Percentiles rank a stretch among this genome's conserved stretches.
Evolutionary conservation across 306 rosid genomes (phyloP).

Genomic region (Medicago ruthenica): DNA sequence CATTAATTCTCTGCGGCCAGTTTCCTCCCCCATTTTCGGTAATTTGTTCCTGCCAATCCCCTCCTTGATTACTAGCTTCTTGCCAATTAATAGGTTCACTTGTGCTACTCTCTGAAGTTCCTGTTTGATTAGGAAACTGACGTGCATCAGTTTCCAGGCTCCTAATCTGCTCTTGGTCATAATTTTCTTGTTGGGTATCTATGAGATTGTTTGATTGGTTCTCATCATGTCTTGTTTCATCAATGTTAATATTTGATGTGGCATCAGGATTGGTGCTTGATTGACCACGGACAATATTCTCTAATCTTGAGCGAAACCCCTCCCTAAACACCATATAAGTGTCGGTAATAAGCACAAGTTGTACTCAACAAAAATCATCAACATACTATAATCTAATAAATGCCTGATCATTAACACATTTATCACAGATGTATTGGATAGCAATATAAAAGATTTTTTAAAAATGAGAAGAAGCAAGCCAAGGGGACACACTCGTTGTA

Average conservation of each 20-base stretch:
- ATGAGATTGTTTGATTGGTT: slow-evolving; percentile 59
- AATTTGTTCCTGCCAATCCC: slow-evolving; percentile 71
- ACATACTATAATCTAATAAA: slow-evolving; percentile 35
- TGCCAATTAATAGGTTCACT: slow-evolving; percentile 68
- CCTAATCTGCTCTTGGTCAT: slow-evolving; percentile 64
- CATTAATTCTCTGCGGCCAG: slow-evolving; percentile 71
- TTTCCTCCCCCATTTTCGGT: slow-evolving; percentile 64
- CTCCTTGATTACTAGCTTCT: slow-evolving; percentile 66
- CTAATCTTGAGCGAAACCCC: slow-evolving; percentile 91
- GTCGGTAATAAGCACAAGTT: slow-evolving; percentile 41
- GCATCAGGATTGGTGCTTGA: slow-evolving; percentile 70
- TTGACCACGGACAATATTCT: slow-evolving; percentile 92
- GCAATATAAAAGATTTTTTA: slow-evolving; percentile 3
- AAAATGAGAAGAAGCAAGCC: slow-evolving; percentile 1
- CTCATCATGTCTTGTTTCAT: slow-evolving; percentile 69
- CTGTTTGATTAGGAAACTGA: slow-evolving; percentile 63
- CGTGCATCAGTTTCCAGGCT: slow-evolving; percentile 56
- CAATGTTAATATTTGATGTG: slow-evolving; percentile 55
- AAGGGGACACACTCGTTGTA: not conserved
- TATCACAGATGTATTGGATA: not conserved
- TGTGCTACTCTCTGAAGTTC: slow-evolving; percentile 58
- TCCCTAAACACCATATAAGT: slow-evolving; percentile 63
- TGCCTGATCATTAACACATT: slow-evolving; percentile 15
- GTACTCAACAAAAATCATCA: slow-evolving; percentile 25
- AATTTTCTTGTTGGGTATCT: slow-evolving; percentile 60